Conservation (phyloP, 371 early-diverging fungal species). For the Mycotypha africana region DNA sequence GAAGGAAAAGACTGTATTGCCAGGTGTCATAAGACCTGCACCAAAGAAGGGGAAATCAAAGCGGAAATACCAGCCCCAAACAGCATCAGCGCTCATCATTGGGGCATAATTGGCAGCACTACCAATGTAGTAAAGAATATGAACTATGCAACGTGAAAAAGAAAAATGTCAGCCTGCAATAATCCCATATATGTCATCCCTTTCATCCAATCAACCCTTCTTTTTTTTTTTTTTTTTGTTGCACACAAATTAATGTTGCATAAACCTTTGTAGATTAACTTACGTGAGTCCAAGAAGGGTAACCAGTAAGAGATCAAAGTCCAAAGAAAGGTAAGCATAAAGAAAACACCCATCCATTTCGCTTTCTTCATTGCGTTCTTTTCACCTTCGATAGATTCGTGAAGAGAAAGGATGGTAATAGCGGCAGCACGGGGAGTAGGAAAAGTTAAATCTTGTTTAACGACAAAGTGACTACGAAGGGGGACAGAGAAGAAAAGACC, state of each 20-base stretch:
- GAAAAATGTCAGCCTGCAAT: neutral
- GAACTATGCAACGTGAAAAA: slow-evolving; percentile 22
- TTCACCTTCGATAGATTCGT: slow-evolving; percentile 43
- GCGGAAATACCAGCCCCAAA: slow-evolving; percentile 56
- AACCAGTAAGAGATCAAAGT: slow-evolving; percentile 51
- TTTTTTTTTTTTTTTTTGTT: too few relatives aligned
- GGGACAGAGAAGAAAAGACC: slow-evolving; percentile 76
- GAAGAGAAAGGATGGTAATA: slow-evolving; percentile 59
- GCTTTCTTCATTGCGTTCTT: slow-evolving; percentile 38
- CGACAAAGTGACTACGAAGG: slow-evolving; percentile 63
- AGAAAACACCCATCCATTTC: slow-evolving; percentile 45
- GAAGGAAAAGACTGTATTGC: slow-evolving; percentile 52
- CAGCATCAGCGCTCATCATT: slow-evolving; percentile 47
- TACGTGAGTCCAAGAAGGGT: slow-evolving; percentile 48
- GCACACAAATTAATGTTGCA: neutral
- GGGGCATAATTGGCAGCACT: slow-evolving; percentile 33
- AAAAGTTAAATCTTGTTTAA: slow-evolving; percentile 66
- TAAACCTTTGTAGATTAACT: neutral
- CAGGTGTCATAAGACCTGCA: slow-evolving; percentile 64
- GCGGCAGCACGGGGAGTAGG: slow-evolving; percentile 72
- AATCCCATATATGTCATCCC: neutral
- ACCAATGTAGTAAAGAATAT: slow-evolving; percentile 58
- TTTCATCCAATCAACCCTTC: too few relatives aligned
- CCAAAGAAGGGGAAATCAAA: slow-evolving; percentile 64
- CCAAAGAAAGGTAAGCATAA: slow-evolving; percentile 42